A percentile compares a stretch with the other conserved stretches of the same genome.
These are phyloP conservation scores for Astrephomene gubernaculifera DNA, from an alignment of 139 green algal species.

Conservation along the genomic window DNA sequence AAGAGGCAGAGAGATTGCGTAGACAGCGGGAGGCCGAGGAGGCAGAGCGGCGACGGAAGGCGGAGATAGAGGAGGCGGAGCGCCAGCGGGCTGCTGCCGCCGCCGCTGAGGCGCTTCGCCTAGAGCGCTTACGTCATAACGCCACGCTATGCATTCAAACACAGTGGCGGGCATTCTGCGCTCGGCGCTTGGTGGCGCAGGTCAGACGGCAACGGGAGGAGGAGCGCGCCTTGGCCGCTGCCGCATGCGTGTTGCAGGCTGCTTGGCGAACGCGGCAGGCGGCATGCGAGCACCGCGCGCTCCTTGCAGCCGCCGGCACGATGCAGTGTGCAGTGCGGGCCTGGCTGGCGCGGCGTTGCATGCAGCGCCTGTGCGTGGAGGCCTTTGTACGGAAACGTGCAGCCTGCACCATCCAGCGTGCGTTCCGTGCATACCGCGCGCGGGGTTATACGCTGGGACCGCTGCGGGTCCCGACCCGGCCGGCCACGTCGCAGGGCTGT, in stretches of 20 bases:
- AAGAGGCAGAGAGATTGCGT: not conserved
- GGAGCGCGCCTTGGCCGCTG: not conserved
- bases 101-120: not conserved
- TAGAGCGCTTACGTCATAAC: not conserved
- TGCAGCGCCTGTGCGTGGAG: slow-evolving; percentile 6
- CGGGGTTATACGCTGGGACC: slow-evolving; percentile 9
- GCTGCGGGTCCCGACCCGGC: slow-evolving; percentile 18
- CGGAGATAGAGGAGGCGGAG: not conserved
- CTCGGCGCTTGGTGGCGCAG: not conserved
- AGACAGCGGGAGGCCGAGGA: not conserved
- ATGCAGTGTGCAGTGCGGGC: slow-evolving; percentile 22
- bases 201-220: not conserved
- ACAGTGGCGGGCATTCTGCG: slow-evolving; percentile 12
- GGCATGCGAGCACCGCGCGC: not conserved
- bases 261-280: not conserved
- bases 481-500: not conserved
- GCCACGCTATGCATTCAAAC: slow-evolving; percentile 10
- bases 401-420: slow-evolving; percentile 5
- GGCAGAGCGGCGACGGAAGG: not conserved
- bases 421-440: not conserved
- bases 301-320: not conserved
- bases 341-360: slow-evolving; percentile 13
- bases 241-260: slow-evolving; percentile 13
- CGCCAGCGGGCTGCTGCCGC: not conserved
- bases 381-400: slow-evolving; percentile 10